phyloP scores from a whole-genome alignment of 257 asterid species.

The Knoxia roxburghii region DNA sequence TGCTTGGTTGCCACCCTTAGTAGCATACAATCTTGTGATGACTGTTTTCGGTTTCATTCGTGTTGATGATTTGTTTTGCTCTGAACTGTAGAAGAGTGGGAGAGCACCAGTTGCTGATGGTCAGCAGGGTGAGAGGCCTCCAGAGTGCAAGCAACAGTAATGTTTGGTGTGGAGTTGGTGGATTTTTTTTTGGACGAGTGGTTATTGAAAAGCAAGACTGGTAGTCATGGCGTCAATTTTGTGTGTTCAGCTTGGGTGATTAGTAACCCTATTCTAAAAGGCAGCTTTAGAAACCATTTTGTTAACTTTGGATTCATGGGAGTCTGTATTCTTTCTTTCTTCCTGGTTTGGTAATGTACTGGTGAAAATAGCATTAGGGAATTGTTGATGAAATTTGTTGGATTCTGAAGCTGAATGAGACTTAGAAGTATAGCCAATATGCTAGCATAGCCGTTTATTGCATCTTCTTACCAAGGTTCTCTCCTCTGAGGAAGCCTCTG shows the following conservation, averaged over 20 bases:
- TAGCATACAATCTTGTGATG: slow-evolving; percentile 17
- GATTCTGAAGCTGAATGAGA: slow-evolving; percentile 16
- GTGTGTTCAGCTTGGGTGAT: slow-evolving; percentile 19
- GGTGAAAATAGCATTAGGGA: slow-evolving; percentile 9
- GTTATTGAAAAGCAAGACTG: not conserved
- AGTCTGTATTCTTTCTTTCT: slow-evolving; percentile 15
- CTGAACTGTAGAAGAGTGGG: slow-evolving; percentile 49
- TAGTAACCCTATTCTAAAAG: not conserved
- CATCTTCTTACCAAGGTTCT: not conserved
- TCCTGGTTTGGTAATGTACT: slow-evolving; percentile 11
- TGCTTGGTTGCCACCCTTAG: slow-evolving; percentile 15
- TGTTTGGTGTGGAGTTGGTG: not conserved
- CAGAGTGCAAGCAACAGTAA: slow-evolving; percentile 88
- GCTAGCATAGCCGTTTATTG: slow-evolving; percentile 10
- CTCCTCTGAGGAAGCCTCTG: not conserved
- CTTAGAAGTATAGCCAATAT: slow-evolving; percentile 14
- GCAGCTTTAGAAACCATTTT: slow-evolving; percentile 12
- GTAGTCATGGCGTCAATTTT: slow-evolving; percentile 19
- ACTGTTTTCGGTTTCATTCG: not conserved
- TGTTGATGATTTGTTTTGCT: not conserved
- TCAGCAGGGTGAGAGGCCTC: slow-evolving; percentile 78
- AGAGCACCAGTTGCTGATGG: slow-evolving; percentile 52
- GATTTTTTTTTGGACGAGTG: not conserved
- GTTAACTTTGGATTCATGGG: not conserved
- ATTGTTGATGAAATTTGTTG: slow-evolving; percentile 8